These are phyloP conservation scores for Graphilbum ipis-grandicollis DNA, from an alignment of 2,329 filamentous ascomycete genomes.

Conservation along the genomic window DNA sequence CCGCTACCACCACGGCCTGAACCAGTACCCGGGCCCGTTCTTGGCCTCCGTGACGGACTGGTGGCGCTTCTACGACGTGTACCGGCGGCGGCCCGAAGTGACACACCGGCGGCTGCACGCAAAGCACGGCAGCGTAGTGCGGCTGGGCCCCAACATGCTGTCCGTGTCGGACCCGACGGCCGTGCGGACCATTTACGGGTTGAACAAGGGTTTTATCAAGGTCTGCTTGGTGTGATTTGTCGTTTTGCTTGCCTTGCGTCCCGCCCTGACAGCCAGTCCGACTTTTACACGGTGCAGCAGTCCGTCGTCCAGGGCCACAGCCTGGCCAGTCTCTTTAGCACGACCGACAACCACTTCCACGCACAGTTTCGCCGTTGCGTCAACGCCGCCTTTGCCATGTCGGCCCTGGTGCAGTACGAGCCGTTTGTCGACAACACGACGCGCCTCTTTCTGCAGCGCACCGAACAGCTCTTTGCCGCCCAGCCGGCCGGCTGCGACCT, in stretches of 20 bases:
- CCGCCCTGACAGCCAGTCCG: slow-evolving; percentile 32
- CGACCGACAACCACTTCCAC: slow-evolving; percentile 58
- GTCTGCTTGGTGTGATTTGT: slow-evolving; percentile 31
- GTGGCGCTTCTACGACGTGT: slow-evolving; percentile 60
- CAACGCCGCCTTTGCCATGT: slow-evolving; percentile 64
- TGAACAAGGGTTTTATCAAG: slow-evolving; percentile 70
- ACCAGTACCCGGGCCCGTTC: slow-evolving; percentile 56
- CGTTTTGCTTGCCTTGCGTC: no score
- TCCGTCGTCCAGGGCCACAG: slow-evolving; percentile 50
- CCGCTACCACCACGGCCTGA: slow-evolving; percentile 37
- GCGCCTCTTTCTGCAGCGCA: slow-evolving; percentile 49
- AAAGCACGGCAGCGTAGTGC: slow-evolving; percentile 56
- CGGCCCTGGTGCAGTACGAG: slow-evolving; percentile 59
- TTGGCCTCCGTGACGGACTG: slow-evolving; percentile 52
- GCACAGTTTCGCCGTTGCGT: slow-evolving; percentile 58
- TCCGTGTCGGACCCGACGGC: slow-evolving; percentile 60
- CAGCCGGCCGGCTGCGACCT: slow-evolving; percentile 39
- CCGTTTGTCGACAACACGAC: slow-evolving; percentile 64
- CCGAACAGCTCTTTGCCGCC: slow-evolving; percentile 34
- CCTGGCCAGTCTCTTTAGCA: slow-evolving; percentile 60
- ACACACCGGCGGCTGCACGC: slow-evolving; percentile 53
- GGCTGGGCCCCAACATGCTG: slow-evolving; percentile 55
- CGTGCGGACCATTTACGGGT: slow-evolving; percentile 59
- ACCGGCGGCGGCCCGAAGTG: slow-evolving; percentile 43
- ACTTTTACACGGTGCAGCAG: slow-evolving; percentile 68